Conservation (phyloP, 352 stramenopile genomes). For the Phytophthora nicotianae region DNA sequence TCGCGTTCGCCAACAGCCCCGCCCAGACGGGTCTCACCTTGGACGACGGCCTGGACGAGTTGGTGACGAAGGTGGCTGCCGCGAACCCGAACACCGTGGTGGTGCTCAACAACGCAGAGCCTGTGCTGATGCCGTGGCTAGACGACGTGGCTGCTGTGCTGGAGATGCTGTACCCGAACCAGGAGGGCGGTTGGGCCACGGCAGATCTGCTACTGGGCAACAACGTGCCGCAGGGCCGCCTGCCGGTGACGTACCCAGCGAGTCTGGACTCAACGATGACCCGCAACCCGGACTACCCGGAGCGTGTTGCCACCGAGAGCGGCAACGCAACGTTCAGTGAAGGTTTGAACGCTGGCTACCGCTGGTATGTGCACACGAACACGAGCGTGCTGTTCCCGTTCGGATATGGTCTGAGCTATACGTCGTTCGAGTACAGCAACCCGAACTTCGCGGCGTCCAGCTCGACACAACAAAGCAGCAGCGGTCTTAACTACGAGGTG, state of each 20-base stretch:
- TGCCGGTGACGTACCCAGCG: conserved; percentile 36
- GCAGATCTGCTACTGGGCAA: conserved; percentile 38
- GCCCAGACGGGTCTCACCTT: conserved; percentile 29
- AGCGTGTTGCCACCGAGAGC: conserved; percentile 28
- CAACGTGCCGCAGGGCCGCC: conserved; percentile 33
- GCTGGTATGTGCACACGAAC: conserved; percentile 39
- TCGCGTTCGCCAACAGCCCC: conserved; percentile 40
- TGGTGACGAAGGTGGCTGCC: conserved; percentile 31
- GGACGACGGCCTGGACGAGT: conserved; percentile 37
- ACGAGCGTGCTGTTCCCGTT: conserved; percentile 41
- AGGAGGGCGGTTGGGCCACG: conserved; percentile 40
- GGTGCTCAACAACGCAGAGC: conserved; percentile 40
- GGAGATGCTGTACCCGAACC: conserved; percentile 44
- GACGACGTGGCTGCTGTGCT: conserved; percentile 36
- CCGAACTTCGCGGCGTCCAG: conserved; percentile 29
- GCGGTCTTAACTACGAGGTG: conserved; percentile 33
- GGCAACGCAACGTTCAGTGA: conserved; percentile 41
- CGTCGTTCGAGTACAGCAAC: conserved; percentile 40
- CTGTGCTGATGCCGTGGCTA: conserved; percentile 39
- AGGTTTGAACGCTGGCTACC: conserved; percentile 40
- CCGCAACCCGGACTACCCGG: conserved; percentile 36
- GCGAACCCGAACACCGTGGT: conserved; percentile 44
- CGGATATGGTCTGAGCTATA: conserved; percentile 39
- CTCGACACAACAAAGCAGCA: conserved; percentile 14
- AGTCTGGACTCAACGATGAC: conserved; percentile 34